Percentiles rank a stretch among this genome's conserved stretches.
Evolutionary conservation across 2,329 filamentous ascomycete genomes (phyloP).

Genomic region (Arthroderma uncinatum): DNA sequence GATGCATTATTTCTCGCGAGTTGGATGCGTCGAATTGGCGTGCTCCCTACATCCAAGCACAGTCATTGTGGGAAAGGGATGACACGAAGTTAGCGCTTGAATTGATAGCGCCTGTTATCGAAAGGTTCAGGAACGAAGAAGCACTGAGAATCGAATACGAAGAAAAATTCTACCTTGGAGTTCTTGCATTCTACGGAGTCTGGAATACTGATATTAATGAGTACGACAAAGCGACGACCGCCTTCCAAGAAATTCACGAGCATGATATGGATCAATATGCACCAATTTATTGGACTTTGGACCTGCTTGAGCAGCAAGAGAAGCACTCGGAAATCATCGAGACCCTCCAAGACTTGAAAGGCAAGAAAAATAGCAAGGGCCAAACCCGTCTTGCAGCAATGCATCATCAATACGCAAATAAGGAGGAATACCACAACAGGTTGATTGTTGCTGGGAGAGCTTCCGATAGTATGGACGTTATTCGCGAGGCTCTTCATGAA

Average conservation of each 20-base stretch:
- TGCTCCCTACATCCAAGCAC: conserved; percentile 17
- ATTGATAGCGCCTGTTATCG: conserved; percentile 9
- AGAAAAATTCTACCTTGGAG: conserved; percentile 10
- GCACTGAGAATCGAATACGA: conserved; percentile 7
- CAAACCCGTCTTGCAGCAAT: conserved; percentile 10
- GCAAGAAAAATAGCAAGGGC: conserved; percentile 8
- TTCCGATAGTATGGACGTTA: conserved; percentile 4
- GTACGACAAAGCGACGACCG: conserved; percentile 9
- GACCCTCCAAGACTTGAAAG: conserved; percentile 14
- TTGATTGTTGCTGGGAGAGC: conserved; percentile 7
- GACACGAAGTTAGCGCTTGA: conserved; percentile 10
- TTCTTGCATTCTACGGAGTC: conserved; percentile 6
- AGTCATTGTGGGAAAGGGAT: conserved; percentile 9
- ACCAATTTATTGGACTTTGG: conserved; percentile 9
- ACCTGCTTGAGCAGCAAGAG: conserved; percentile 7
- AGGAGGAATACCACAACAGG: conserved; percentile 6
- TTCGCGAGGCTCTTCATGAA: conserved; percentile 9
- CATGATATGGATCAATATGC: conserved; percentile 13
- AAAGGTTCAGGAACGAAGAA: conserved; percentile 11
- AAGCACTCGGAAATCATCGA: conserved; percentile 13
- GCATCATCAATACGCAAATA: conserved; percentile 10
- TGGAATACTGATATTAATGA: conserved; percentile 10
- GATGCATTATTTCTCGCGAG: conserved; percentile 16
- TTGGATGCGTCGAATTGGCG: conserved; percentile 17
- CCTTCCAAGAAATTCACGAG: conserved; percentile 11